Evolutionary conservation across 257 asterid species (phyloP).

Genomic region (Henckelia pumila): DNA sequence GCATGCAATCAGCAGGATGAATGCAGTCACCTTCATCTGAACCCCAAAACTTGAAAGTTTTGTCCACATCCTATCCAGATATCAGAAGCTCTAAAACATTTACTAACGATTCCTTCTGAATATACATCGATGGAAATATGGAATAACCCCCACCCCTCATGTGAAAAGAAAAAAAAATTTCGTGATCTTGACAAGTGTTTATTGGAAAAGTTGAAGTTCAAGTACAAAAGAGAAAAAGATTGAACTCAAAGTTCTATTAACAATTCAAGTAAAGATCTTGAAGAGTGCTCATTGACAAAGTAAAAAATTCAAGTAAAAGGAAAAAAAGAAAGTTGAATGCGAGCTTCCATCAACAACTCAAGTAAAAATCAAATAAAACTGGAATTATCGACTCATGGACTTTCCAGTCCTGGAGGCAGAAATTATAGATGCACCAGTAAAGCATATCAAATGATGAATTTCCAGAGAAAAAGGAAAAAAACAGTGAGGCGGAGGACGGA

Average conservation of each 20-base stretch:
- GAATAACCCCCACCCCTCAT: not conserved
- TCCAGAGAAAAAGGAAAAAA: not conserved
- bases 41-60: slow-evolving; percentile 58
- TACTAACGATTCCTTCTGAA: slow-evolving; percentile 9
- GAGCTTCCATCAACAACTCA: not conserved
- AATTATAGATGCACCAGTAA: not conserved
- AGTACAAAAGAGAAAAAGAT: not conserved
- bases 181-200: not conserved
- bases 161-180: too few species aligned
- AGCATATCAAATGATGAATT: not conserved
- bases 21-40: slow-evolving; percentile 55
- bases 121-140: slow-evolving; percentile 4
- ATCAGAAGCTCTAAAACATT: slow-evolving; percentile 23
- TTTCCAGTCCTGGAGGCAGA: not conserved
- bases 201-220: not conserved
- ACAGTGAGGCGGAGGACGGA: slow-evolving; percentile 1
- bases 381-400: not conserved
- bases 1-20: slow-evolving; percentile 90
- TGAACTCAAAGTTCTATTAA: not conserved
- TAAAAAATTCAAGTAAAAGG: not conserved
- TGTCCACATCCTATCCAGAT: slow-evolving; percentile 61
- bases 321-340: not conserved
- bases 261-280: not conserved
- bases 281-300: not conserved
- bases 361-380: not conserved